Conservation (phyloP, 352 stramenopile genomes). For the Pythium rishiriense region DNA sequence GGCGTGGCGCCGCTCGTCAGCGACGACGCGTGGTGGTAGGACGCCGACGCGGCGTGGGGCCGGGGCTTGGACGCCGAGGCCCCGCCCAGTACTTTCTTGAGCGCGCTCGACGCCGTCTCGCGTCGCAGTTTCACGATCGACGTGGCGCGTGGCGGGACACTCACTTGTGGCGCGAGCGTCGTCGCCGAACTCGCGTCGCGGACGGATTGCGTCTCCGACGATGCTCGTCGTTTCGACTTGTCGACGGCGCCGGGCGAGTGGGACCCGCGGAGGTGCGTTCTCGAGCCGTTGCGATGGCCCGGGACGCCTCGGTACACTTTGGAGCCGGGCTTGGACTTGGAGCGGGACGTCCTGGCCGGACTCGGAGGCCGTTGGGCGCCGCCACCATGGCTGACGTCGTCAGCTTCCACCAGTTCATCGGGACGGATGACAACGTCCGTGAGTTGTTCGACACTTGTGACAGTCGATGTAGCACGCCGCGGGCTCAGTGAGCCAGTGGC, state of each 20-base stretch:
- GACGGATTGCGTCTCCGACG: not conserved
- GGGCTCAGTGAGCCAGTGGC: not conserved
- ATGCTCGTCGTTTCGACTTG: conserved; percentile 8
- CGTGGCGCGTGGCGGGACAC: conserved; percentile 2
- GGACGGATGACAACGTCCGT: conserved; percentile 21
- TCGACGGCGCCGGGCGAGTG: not conserved
- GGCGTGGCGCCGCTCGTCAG: not conserved
- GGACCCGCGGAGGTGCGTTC: not conserved
- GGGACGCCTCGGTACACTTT: conserved; percentile 15
- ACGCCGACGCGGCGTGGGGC: not conserved
- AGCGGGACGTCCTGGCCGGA: not conserved
- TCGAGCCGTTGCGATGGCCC: conserved; percentile 18
- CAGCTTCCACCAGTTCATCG: conserved; percentile 1
- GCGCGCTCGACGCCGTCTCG: conserved; percentile 51
- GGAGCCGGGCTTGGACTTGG: conserved; percentile 10
- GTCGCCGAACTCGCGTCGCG: not conserved
- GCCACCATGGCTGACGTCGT: not conserved
- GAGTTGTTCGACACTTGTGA: conserved; percentile 14
- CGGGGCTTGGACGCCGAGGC: not conserved
- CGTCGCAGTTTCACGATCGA: conserved; percentile 46
- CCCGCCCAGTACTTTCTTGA: conserved; percentile 41
- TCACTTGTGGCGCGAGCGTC: conserved; percentile 11
- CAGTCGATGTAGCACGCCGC: not conserved
- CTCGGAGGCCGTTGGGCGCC: not conserved
- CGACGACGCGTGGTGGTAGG: not conserved